Evolutionary conservation across 75 land plant species (phyloP).

Genomic region (Pseudotsuga menziesii): DNA sequence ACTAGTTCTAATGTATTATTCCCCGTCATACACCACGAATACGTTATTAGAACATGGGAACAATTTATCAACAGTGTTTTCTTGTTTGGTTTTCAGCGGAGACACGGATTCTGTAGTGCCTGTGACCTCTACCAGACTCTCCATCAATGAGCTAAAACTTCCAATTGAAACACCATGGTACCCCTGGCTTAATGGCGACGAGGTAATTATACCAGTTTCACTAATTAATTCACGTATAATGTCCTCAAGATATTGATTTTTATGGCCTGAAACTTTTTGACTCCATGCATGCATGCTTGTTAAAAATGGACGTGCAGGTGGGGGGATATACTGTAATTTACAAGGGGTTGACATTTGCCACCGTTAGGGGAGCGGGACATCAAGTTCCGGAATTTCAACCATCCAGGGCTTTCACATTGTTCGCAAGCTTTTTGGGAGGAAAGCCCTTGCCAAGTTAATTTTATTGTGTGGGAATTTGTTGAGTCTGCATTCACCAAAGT

Average conservation of each 20-base stretch:
- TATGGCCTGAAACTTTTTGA: slow-evolving; percentile 7
- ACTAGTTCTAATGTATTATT: too few species aligned
- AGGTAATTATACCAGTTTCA: not conserved
- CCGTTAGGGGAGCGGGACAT: slow-evolving; percentile 69
- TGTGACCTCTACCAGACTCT: slow-evolving; percentile 27
- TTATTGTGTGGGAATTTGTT: too few species aligned
- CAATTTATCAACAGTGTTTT: not conserved
- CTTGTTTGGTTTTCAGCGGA: slow-evolving; percentile 33
- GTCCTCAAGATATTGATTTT: slow-evolving; percentile 17
- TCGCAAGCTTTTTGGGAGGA: not conserved
- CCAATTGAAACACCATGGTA: slow-evolving; percentile 33
- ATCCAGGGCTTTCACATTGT: too few species aligned
- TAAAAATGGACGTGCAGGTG: slow-evolving; percentile 25
- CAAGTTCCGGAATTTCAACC: slow-evolving; percentile 46
- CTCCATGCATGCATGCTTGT: too few species aligned
- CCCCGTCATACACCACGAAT: slow-evolving; percentile 29
- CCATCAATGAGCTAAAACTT: slow-evolving; percentile 19
- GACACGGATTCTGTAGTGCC: slow-evolving; percentile 48
- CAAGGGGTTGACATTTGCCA: slow-evolving; percentile 45
- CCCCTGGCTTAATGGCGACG: slow-evolving; percentile 20
- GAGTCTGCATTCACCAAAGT: too few species aligned
- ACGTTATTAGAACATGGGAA: not conserved
- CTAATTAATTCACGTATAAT: not conserved
- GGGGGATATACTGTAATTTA: slow-evolving; percentile 49
- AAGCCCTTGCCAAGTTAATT: too few species aligned